These are phyloP conservation scores for Orychophragmus violaceus DNA, from an alignment of 345 rosid species.

Conservation along the genomic window DNA sequence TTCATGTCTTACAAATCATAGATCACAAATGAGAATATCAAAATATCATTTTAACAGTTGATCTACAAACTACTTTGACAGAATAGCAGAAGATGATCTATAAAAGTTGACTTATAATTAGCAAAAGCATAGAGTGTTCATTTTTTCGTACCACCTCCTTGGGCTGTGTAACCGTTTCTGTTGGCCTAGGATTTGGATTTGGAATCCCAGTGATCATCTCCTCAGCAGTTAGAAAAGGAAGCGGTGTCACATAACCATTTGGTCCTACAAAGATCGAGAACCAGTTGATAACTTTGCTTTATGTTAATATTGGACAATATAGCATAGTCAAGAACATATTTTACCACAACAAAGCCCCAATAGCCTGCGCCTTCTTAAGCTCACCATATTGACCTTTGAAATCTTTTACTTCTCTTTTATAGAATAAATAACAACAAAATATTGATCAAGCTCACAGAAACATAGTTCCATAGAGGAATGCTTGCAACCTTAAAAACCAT, in stretches of 20 bases:
- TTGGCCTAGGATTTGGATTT: conserved; percentile 23
- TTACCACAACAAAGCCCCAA: conserved; percentile 89
- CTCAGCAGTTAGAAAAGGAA: conserved; percentile 32
- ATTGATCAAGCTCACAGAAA: conserved; percentile 25
- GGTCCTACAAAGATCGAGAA: conserved; percentile 18
- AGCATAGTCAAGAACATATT: conserved; percentile 19
- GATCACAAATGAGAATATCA: neutral
- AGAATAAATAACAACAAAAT: conserved; percentile 18
- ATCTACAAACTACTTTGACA: neutral
- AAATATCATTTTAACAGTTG: neutral
- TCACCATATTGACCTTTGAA: conserved; percentile 56
- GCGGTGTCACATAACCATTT: conserved; percentile 32
- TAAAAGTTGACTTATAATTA: neutral
- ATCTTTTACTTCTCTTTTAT: conserved; percentile 22
- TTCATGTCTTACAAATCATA: neutral
- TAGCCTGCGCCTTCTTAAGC: conserved; percentile 83
- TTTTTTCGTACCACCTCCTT: conserved; percentile 5
- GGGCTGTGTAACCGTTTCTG: neutral
- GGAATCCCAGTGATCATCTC: conserved; percentile 34
- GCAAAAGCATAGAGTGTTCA: neutral
- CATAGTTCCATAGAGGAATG: neutral
- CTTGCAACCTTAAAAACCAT: neutral
- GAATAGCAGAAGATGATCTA: neutral
- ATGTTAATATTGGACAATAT: neutral
- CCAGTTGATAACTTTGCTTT: conserved; percentile 6